Evolutionary conservation across 768 basidiomycete species (phyloP).

Genomic region (Lactarius hatsudake): DNA sequence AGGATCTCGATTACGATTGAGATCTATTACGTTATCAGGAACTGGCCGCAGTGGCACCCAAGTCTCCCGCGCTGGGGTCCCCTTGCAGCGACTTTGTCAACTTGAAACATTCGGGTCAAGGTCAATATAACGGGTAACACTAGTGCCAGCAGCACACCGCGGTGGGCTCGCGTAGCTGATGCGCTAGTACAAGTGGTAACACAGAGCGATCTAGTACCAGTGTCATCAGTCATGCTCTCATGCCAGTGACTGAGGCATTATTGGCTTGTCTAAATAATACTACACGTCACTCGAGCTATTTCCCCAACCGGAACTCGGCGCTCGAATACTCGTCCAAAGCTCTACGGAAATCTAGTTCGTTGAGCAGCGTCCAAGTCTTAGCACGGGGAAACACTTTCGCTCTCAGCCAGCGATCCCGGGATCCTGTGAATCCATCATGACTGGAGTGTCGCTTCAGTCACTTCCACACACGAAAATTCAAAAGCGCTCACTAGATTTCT

Average conservation of each 20-base stretch:
- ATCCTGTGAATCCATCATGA: constrained; percentile 22
- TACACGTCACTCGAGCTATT: constrained; percentile 25
- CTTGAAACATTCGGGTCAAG: not conserved
- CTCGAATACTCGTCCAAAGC: constrained; percentile 71
- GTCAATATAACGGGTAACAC: not conserved
- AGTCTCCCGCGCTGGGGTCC: not conserved
- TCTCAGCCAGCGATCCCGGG: constrained; percentile 15
- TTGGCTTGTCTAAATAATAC: not conserved
- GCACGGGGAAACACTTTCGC: not conserved
- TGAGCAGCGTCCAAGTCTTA: constrained; percentile 29
- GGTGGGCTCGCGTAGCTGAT: not conserved
- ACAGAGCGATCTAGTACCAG: not conserved
- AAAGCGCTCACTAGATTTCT: constrained; percentile 65
- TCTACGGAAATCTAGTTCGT: constrained; percentile 57
- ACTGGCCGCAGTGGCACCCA: too few species aligned
- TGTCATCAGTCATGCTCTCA: not conserved
- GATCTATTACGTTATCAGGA: too few species aligned
- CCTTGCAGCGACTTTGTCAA: too few species aligned
- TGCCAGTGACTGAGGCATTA: not conserved
- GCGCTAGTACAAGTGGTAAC: not conserved
- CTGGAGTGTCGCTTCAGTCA: constrained; percentile 22
- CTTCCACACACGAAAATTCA: not conserved
- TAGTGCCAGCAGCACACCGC: not conserved
- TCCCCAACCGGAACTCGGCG: constrained; percentile 79
- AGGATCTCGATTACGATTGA: too few species aligned